phyloP scores from a whole-genome alignment of 768 basidiomycete species.

The Mycena albidolilacea region DNA sequence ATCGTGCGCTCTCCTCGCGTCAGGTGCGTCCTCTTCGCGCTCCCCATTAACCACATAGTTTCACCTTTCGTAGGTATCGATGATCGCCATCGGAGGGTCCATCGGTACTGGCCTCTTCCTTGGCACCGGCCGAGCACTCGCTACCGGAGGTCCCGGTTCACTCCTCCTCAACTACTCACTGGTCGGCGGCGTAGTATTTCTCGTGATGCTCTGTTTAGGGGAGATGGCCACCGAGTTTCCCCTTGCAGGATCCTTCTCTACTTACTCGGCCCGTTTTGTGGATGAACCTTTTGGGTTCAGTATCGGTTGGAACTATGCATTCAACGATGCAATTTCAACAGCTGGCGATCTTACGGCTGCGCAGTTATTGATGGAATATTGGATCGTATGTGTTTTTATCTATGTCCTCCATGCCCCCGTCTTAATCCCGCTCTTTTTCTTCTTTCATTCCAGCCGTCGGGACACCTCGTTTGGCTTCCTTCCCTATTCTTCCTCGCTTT shows the following conservation, averaged over 20 bases:
- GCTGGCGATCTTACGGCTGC: slow-evolving; percentile 91
- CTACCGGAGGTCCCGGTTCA: slow-evolving; percentile 23
- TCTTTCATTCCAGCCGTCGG: slow-evolving; percentile 14
- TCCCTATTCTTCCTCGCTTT: slow-evolving; percentile 79
- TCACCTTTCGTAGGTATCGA: slow-evolving; percentile 11
- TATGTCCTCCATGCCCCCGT: background rate
- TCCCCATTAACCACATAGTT: background rate
- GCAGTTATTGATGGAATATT: slow-evolving; percentile 85
- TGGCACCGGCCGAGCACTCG: slow-evolving; percentile 24
- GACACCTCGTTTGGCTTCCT: slow-evolving; percentile 62
- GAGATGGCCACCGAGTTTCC: slow-evolving; percentile 94
- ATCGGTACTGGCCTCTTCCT: slow-evolving; percentile 29
- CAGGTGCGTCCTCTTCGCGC: slow-evolving; percentile 13
- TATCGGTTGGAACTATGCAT: slow-evolving; percentile 85
- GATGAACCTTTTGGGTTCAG: slow-evolving; percentile 47
- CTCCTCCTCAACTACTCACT: slow-evolving; percentile 24
- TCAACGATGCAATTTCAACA: slow-evolving; percentile 89
- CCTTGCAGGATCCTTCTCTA: slow-evolving; percentile 90
- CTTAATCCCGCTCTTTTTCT: slow-evolving; percentile 8
- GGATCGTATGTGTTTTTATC: slow-evolving; percentile 44
- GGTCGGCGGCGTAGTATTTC: slow-evolving; percentile 23
- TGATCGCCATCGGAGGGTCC: slow-evolving; percentile 30
- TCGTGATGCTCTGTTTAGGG: slow-evolving; percentile 51
- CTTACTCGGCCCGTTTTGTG: slow-evolving; percentile 87
- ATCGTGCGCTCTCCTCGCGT: slow-evolving; percentile 29